Base-by-base conservation (phyloP, 2,329 filamentous ascomycete species). In the Pseudogymnoascus sp. region DNA sequence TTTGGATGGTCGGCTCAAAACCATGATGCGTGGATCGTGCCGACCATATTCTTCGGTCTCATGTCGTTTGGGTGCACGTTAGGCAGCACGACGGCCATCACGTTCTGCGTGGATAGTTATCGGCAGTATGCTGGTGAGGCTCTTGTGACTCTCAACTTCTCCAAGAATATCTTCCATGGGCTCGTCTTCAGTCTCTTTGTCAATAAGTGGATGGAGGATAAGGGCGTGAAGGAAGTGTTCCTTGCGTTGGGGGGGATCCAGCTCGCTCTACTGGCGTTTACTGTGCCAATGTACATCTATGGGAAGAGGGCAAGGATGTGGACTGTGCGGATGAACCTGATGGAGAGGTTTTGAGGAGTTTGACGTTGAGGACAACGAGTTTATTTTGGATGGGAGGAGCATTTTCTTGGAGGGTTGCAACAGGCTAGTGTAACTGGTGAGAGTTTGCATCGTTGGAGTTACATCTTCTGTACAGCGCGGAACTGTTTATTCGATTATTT, bases 221-320 rank as follows among this genome's bases (percentile, higher is more conserved):
- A 91, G 64, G 93, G 93, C 0, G 82, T 89, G 10, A 91, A 88
- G 76, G 82, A 78, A 10, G 91, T 96, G 0, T 97, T 90, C 72
- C 77, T 96, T 50, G 90, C 87, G 71, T 82, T 97, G 61, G 93
- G 93, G 2, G 82, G 92, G 26, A 95, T 97, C 29, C 93, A 97
- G 75, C 75, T 97, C 35, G 84, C 85, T 11, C 83, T 88, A 63
- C 80, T 96, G 73, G 71, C 91, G 2, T 85, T 82, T 62, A 89
- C 91, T 0, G 87, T 97, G 63, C 93, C 93, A 0, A 91, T 97
- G 65, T 73, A 72, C 64, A 66, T 73, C 2, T 73, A 67, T 71
- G 93, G 93, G 17, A 97, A 97, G 80, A 79, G 92, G 63, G 87
- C 88, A 15, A 82, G 93, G 17, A 96, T 97, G 91, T 97, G 93